Conservation (phyloP, 306 rosid genomes). For the Quercus berberidifolia region DNA sequence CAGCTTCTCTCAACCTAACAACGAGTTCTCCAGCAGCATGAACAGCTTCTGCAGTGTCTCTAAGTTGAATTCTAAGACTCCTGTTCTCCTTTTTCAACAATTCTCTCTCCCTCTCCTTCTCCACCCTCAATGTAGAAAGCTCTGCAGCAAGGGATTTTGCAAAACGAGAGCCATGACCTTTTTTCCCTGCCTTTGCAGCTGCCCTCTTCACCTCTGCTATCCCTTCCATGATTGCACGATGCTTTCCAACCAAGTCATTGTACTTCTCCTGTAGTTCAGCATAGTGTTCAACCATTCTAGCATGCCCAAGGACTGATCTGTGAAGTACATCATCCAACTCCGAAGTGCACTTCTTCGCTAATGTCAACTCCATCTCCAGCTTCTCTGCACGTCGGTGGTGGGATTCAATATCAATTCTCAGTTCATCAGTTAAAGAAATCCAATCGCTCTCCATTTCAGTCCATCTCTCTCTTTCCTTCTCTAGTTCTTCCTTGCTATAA, state of each 20-base stretch:
- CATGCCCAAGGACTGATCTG: slow-evolving; percentile 76
- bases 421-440: slow-evolving; percentile 93
- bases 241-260: slow-evolving; percentile 65
- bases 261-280: slow-evolving; percentile 86
- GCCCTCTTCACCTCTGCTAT: slow-evolving; percentile 89
- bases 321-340: slow-evolving; percentile 88
- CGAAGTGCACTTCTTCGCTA: slow-evolving; percentile 70
- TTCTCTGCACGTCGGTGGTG: slow-evolving; percentile 62
- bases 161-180: slow-evolving; percentile 76
- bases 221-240: slow-evolving; percentile 85
- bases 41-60: slow-evolving; percentile 98
- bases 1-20: slow-evolving; percentile 91
- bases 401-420: slow-evolving; percentile 74
- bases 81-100: slow-evolving; percentile 73
- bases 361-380: slow-evolving; percentile 63
- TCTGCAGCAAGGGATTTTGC: slow-evolving; percentile 89
- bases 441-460: slow-evolving; percentile 97
- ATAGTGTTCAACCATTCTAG: slow-evolving; percentile 89
- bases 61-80: slow-evolving; percentile 77
- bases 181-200: slow-evolving; percentile 75
- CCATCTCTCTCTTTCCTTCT: slow-evolving; percentile 84
- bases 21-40: slow-evolving; percentile 98
- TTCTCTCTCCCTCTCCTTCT: slow-evolving; percentile 87
- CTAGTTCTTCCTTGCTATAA: slow-evolving; percentile 58
- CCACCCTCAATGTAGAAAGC: slow-evolving; percentile 82